Evolutionary conservation across 352 stramenopile species (phyloP), one percentile per base, ranked within the genome.

Genomic region (Globisporangium mamillatum): DNA sequence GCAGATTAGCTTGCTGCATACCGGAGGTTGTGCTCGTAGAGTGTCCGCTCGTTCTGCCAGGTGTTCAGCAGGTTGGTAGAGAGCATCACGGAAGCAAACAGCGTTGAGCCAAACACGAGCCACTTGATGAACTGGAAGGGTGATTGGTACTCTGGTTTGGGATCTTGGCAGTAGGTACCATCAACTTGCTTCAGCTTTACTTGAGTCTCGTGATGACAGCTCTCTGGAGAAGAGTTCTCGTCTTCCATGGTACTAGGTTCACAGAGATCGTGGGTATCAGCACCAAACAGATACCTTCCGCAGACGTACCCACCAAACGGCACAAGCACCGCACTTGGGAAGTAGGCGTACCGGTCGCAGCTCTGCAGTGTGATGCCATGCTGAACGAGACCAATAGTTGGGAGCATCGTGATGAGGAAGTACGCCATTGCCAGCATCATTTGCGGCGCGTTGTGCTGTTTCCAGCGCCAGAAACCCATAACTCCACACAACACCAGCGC

Each of bases 331-430:
- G 86, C 67, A 3, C 69, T 78, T 10, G 81, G 75, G 10, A 91
- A 78, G 68, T 94, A 94, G 8, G 79, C 75, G 63, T 94, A 94
- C 10, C 86, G 84, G 63, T 93, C 79, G n/a, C 72, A 72, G 18
- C 73, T 67, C 58, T 75, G 74, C 3, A 77, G 64, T 52, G 92
- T 72, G 32, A 93, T 83, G 9, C 86, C 84, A 55, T 94, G 86
- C 66, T 93, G 86, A 27, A 94, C 75, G 36, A 94, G 70, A 3
- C 86, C 86, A 14, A 72, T 78, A 1, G 85, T 82, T 0, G 86
- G 86, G 12, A 94, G 58, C 9, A 87, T 16, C 73, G 90, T 87
- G 6, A 72, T 36, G 8, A 74, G 50, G 48, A 82, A 86, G 64
- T 82, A 83, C 7, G 62, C 36, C 4, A 75, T 41, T 4, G 70